These are phyloP conservation scores for Neopestalotiopsis clavispora DNA, from an alignment of 2,329 filamentous ascomycete genomes.

Conservation along the genomic window DNA sequence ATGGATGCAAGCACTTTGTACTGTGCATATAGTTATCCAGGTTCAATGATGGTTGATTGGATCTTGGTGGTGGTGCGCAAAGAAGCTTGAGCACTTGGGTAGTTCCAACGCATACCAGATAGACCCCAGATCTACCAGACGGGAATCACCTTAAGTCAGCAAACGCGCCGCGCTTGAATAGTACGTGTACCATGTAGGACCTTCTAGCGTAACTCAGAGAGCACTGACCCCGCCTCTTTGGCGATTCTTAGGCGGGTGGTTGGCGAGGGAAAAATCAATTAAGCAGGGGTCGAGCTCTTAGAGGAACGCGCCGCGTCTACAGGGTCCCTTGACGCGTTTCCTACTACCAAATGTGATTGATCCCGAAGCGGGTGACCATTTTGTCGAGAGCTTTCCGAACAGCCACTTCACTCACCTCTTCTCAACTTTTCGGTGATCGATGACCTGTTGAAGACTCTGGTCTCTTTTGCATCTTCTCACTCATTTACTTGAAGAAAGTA, in stretches of 20 bases:
- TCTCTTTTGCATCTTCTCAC: neutral
- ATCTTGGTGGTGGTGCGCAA: no score
- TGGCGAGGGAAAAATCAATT: constrained; percentile 16
- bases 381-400: constrained; percentile 5
- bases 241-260: neutral
- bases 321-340: constrained; percentile 9
- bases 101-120: no score
- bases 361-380: constrained; percentile 7
- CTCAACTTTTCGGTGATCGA: neutral
- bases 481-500: neutral
- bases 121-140: neutral
- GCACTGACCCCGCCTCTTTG: neutral
- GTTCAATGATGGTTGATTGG: no score
- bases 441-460: neutral
- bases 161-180: neutral
- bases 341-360: neutral
- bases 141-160: neutral
- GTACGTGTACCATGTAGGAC: neutral
- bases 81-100: no score
- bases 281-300: constrained; percentile 10
- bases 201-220: neutral
- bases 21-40: no score
- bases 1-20: no score
- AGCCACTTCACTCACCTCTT: neutral
- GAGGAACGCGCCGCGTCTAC: constrained; percentile 9